phyloP scores from a whole-genome alignment of 1,284 basidiomycete genomes.

The Ustilago sp. region DNA sequence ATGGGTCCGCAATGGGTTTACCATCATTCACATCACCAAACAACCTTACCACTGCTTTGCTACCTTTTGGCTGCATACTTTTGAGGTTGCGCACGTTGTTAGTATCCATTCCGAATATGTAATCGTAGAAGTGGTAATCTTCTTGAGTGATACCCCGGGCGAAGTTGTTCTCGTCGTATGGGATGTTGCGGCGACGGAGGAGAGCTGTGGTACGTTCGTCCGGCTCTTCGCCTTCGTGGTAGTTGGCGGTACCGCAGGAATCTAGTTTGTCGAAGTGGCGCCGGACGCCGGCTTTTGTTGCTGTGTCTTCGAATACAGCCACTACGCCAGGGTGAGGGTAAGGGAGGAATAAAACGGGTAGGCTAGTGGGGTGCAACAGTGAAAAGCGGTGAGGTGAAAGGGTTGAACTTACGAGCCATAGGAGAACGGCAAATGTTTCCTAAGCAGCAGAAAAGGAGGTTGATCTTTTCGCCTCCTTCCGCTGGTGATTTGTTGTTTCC shows the following conservation, averaged over 20 bases:
- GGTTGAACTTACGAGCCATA: conserved; percentile 47
- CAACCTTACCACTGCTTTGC: conserved; percentile 54
- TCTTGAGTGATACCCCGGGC: conserved; percentile 68
- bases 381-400: not conserved
- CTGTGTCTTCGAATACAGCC: conserved; percentile 60
- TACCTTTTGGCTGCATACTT: conserved; percentile 62
- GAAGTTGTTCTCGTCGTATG: conserved; percentile 64
- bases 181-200: conserved; percentile 70
- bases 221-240: conserved; percentile 64
- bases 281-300: conserved; percentile 38
- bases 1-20: conserved; percentile 64
- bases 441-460: conserved; percentile 65
- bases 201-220: conserved; percentile 70
- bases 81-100: conserved; percentile 70
- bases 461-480: conserved; percentile 39
- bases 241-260: conserved; percentile 61
- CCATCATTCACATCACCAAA: conserved; percentile 58
- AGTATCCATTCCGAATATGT: conserved; percentile 72
- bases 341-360: too few species aligned
- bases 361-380: not conserved
- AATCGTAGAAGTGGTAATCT: conserved; percentile 71
- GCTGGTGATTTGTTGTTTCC: not conserved
- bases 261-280: conserved; percentile 60
- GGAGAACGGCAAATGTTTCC: conserved; percentile 68
- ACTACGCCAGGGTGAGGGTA: conserved; percentile 5